Evolutionary conservation across 352 stramenopile species (phyloP), one percentile per base, ranked within the genome.

Genomic region (Phytophthora sojae): DNA sequence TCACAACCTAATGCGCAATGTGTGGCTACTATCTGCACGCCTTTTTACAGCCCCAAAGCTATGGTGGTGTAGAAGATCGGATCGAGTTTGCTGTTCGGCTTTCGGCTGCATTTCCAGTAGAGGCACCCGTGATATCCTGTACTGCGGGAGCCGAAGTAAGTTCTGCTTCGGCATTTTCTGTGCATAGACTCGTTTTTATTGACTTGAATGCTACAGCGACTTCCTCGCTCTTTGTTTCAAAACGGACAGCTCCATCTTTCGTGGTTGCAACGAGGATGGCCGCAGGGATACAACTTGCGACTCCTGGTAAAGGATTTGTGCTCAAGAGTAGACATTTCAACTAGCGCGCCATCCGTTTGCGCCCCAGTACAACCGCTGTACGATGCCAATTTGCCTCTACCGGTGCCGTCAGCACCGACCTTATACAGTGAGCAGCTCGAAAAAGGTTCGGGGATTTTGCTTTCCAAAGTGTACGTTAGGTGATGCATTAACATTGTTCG

Each of bases 221-320:
- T 94, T 19, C 83, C 85, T 5, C 26, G 47, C 44, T 50, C 49
- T 21, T 61, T 88, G 44, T 39, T 75, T 76, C 62, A 69, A 53
- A 79, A 82, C 51, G 79, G 69, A 2, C 71, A 81, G 8, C 70
- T 93, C 15, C 32, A 71, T 19, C 44, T 90, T 15, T 73, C 86
- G 11, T 94, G 82, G 84, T 65, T 95, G 4, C 63, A 73, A 12
- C 42, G 75, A 12, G 82, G 80, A 1, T 95, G 88, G 88, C 81
- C 81, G 3, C 49, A 72, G 19, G 68, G 51, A 7, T 93, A 93
- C 75, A 85, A 73, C 1, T 71, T 93, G 5, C 62, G 66, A 9
- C 19, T 79, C 19, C 77, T 92, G 29, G 75, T 75, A 6, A 75
- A 77, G 30, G 82, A 93, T 30, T 67, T 95, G 12, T 92, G 82